Evolutionary conservation across 805 yeast genomes (phyloP).

Genomic region (Pichia heedii): DNA sequence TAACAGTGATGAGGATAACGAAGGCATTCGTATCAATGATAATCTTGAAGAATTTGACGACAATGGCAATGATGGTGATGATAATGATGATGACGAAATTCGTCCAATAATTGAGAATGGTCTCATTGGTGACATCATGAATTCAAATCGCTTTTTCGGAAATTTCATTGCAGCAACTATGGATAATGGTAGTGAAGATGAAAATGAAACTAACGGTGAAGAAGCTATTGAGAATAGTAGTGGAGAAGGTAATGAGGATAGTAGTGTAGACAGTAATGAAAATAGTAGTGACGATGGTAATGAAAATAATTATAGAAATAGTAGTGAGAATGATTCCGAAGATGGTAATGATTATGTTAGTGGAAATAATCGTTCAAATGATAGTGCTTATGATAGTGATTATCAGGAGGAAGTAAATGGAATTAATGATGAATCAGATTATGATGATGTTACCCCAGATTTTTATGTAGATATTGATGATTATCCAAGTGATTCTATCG

Average conservation of each 20-base stretch:
- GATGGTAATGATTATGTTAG: not conserved
- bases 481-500: too few relatives aligned
- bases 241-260: slow-evolving; percentile 7
- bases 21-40: not conserved
- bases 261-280: not conserved
- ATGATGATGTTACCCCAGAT: not conserved
- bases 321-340: not conserved
- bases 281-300: too few relatives aligned
- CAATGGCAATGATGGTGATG: not conserved
- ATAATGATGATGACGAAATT: not conserved
- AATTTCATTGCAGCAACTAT: not conserved
- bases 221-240: not conserved
- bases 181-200: not conserved
- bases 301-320: slow-evolving; percentile 1
- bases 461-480: too few relatives aligned
- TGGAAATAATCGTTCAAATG: not conserved
- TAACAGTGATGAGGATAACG: slow-evolving; percentile 3
- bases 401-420: too few relatives aligned
- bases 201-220: not conserved
- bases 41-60: not conserved
- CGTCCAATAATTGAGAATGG: not conserved
- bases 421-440: not conserved
- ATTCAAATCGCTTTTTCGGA: not conserved
- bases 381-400: not conserved
- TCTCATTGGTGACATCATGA: not conserved